Evolutionary conservation across 352 stramenopile genomes (phyloP), one percentile per base, ranked within the genome.

Genomic region (Phytophthora niederhauseri): DNA sequence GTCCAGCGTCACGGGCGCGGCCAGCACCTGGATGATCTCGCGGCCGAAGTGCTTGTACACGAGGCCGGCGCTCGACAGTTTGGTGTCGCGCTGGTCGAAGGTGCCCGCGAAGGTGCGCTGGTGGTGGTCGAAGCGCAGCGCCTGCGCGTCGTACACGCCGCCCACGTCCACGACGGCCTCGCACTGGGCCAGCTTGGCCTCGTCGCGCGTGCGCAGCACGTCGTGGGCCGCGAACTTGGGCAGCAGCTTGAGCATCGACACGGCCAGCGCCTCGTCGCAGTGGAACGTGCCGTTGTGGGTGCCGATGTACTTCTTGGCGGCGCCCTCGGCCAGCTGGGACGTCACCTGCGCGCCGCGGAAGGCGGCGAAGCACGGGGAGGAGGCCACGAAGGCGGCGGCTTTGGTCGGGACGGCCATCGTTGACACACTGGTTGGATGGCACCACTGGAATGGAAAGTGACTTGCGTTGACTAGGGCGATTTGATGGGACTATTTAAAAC

Each of bases 21-120:
- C 78, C 56, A 96, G 64, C 52, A 80, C 72, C 62, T 81, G 93
- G 65, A 99, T 97, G 60, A 99, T 98, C 45, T 99, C 93, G 34
- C 91, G 89, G 8, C 98, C 98, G 87, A 99, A 99, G 87, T 99
- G 97, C 67, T 98, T 97, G 91, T 99, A 99, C 20, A 99, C 93
- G 8, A 99, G 86, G 0, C 98, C 98, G 30, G 96, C 97, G 59
- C 95, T 98, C 55, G 88, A 98, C 28, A 99, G 80, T 67, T 98
- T 98, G 1, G 92, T 98, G 57, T 76, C 95, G 19, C 83, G 70
- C 46, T 81, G 70, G 52, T 90, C 85, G 50, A 98, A 95, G 2
- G 85, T 94, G 41, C 87, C 82, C 12, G 84, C 78, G 54, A 98
- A 98, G 6, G 80, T 97, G 66, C 97, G 89, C 84, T 99, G 97